Base-by-base conservation (phyloP, 2,329 filamentous ascomycete species). In the Cercospora citrullina region DNA sequence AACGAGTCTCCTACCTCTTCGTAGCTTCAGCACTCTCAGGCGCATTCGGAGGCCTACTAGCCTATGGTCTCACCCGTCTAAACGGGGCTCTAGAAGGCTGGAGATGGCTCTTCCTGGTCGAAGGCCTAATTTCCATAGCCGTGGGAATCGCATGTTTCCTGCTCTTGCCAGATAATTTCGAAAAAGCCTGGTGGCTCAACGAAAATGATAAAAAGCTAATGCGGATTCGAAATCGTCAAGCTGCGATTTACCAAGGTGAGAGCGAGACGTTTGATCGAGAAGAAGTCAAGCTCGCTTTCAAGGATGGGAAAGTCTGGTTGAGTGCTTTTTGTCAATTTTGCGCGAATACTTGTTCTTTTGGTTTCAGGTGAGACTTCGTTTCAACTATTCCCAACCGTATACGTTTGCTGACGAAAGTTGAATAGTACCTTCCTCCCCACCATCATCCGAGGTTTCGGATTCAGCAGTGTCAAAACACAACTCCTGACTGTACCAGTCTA, bases 51-150 rank as follows among this genome's bases (percentile, higher is more conserved):
- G 66, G 58, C 10, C 53, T 80, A 79, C 26, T 71, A 8, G 69
- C 69, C 3, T 70, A 71, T 68, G 89, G 84, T 1, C 91, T 93
- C 68, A 89, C 89, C 0, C 86, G 89, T 73, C 87, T 93, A 86
- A 87, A 90, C 59, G 90, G 90, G 1, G 90, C 89, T 1, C 82
- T 89, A 72, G 80, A 81, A 30, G 91, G 74, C 6, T 79, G 77
- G 77, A 73, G 74, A 53, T 78, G 76, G 76, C 71, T 77, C 5
- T 77, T 75, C 64, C 75, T 77, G 9, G 75, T 77, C 53, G 77
- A 77, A 66, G 74, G 73, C 9, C 60, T 76, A 53, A 72, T 76
- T 45, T 76, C 75, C 12, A 63, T 77, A 14, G 63, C 72, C 14
- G 69, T 76, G 10, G 74, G 71, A 18, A 26, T 36, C 4, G 31